Evolutionary conservation across 805 yeast genomes (phyloP), one percentile per base, ranked within the genome.

Genomic region (Kazachstania africana): DNA sequence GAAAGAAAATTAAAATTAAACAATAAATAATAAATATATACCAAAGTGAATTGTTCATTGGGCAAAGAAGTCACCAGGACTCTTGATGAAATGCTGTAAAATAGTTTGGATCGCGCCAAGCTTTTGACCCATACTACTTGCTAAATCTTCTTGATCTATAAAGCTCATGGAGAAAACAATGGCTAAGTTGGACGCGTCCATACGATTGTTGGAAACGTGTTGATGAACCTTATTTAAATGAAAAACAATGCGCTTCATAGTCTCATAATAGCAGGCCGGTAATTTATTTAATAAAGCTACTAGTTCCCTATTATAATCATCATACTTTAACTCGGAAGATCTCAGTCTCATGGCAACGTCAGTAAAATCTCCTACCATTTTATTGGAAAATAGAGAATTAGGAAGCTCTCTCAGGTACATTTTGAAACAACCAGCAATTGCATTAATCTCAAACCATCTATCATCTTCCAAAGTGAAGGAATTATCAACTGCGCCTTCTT

Each of bases 121-220:
- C 17, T 65, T 68, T 8, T 69, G 54, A 12, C 73, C 69, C 59
- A 68, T 68, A 28, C 65, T 59, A 12, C 46, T 45, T 12, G 63
- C 63, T 21, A 62, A 42, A 36, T 57, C 59, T 24, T 60, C 67
- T 42, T 60, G 65, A 40, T 61, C 56, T 41, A 72, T 53, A 42
- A 72, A 68, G 54, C 76, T 70, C 75, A 73, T 73, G 4, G 78
- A 66, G 46, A 88, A 78, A 5, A 88, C 95, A 34, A 93, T 88
- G 4, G 95, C 94, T 47, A 88, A 59, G 50, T 88, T 88, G 2
- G 84, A 76, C 3, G 94, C 72, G 34, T 78, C 82, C 97, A 88
- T 88, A 51, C 76, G 76, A 58, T 88, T 88, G 28, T 59, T 60
- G 8, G 70, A 75, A 27, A 77, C 75, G 47, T 73, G 75, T 36